These are phyloP conservation scores for Artemisia annua DNA, from an alignment of 129 eudicot species.

Conservation along the genomic window DNA sequence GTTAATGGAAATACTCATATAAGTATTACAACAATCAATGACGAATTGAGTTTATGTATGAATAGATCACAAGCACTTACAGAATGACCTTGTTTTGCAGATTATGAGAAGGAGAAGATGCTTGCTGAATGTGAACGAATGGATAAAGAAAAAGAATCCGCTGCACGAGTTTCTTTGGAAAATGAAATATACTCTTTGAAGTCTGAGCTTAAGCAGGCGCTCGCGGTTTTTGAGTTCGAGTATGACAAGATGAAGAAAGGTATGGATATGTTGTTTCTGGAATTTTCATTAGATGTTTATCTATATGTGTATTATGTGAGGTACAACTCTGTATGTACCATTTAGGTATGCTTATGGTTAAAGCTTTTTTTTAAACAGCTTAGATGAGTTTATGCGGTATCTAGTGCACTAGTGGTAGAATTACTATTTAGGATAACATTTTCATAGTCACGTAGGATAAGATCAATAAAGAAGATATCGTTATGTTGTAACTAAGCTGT, in stretches of 20 bases:
- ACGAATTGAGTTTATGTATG: constrained; percentile 8
- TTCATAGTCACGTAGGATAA: too few species aligned
- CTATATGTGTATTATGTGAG: not conserved
- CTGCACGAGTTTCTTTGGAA: constrained; percentile 35
- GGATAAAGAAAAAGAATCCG: constrained; percentile 36
- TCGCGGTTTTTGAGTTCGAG: constrained; percentile 35
- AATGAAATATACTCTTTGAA: constrained; percentile 54
- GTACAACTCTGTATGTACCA: too few species aligned
- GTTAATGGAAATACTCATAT: too few species aligned
- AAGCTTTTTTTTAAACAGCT: too few species aligned
- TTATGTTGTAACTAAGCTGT: too few species aligned
- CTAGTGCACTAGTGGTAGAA: too few species aligned
- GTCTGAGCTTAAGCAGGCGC: constrained; percentile 53
- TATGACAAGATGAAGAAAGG: constrained; percentile 56
- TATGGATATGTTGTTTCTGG: constrained; percentile 20
- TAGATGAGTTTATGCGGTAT: too few species aligned
- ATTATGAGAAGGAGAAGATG: constrained; percentile 47
- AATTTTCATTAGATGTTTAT: not conserved
- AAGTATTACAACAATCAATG: too few species aligned
- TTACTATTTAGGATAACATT: too few species aligned
- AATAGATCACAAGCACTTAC: constrained; percentile 12
- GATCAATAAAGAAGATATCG: too few species aligned
- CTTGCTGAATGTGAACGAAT: constrained; percentile 30
- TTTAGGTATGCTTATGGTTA: not conserved
- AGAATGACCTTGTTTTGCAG: constrained; percentile 36